These are phyloP conservation scores for Falciphora oryzae DNA, from an alignment of 2,329 filamentous ascomycete species.

Conservation along the genomic window DNA sequence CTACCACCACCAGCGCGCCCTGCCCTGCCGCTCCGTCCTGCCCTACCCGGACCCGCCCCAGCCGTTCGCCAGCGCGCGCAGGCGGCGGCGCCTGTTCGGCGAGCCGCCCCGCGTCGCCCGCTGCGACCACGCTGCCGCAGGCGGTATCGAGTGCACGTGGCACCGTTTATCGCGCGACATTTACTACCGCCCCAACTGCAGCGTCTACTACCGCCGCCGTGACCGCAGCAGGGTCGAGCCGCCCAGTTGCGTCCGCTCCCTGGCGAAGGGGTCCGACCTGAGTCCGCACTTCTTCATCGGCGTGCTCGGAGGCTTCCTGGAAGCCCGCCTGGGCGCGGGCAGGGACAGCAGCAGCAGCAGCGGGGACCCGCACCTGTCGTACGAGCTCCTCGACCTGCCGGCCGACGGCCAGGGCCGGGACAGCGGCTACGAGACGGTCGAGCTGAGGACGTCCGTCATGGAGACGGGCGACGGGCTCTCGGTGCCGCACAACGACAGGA, in stretches of 20 bases:
- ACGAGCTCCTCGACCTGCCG: background rate
- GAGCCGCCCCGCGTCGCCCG: conserved; percentile 12
- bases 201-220: conserved; percentile 35
- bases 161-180: conserved; percentile 37
- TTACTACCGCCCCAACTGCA: conserved; percentile 44
- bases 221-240: conserved; percentile 16
- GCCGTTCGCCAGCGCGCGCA: conserved; percentile 19
- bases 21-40: conserved; percentile 35
- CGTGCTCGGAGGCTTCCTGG: conserved; percentile 40
- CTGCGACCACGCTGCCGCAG: conserved; percentile 28
- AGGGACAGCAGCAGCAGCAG: background rate
- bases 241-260: conserved; percentile 34
- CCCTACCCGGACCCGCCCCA: conserved; percentile 32
- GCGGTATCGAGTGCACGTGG: conserved; percentile 37
- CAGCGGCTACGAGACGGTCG: conserved; percentile 15
- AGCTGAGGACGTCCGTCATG: conserved; percentile 17
- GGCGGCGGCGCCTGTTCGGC: conserved; percentile 14
- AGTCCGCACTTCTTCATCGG: conserved; percentile 45
- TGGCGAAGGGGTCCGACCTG: conserved; percentile 40
- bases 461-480: conserved; percentile 24
- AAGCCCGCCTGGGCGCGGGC: conserved; percentile 28
- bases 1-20: conserved; percentile 42
- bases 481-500: conserved; percentile 13
- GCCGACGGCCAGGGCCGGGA: conserved; percentile 9
- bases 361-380: background rate